Percentiles rank a stretch among this genome's conserved stretches.
These are phyloP conservation scores for Paraphysoderma sedebokerense DNA, from an alignment of 371 early-diverging fungal genomes.

Conservation along the genomic window DNA sequence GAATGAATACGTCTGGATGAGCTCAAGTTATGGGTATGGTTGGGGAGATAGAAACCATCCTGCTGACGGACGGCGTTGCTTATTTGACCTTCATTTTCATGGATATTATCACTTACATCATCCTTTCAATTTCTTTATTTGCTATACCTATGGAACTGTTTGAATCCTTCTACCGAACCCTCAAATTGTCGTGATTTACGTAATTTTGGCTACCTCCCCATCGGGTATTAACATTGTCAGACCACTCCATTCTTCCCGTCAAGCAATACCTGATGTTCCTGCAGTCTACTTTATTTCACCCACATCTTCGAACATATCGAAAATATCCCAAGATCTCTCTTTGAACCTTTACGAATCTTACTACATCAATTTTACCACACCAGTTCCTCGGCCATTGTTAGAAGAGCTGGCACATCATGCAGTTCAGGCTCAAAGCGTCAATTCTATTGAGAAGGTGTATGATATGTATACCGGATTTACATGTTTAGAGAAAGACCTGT, in stretches of 20 bases:
- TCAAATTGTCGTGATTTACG: too few relatives aligned
- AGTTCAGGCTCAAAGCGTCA: conserved; percentile 46
- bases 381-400: conserved; percentile 71
- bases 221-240: too few relatives aligned
- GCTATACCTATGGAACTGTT: too few relatives aligned
- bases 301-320: conserved; percentile 60
- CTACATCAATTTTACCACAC: conserved; percentile 85
- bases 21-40: conserved; percentile 14
- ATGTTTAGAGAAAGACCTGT: conserved; percentile 82
- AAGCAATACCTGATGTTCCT: conserved; percentile 86
- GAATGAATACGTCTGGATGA: background rate
- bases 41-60: background rate
- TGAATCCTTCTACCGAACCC: too few relatives aligned
- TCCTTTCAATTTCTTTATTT: conserved; percentile 12
- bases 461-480: conserved; percentile 94
- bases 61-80: background rate
- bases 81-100: background rate
- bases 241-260: conserved; percentile 57
- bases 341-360: conserved; percentile 82
- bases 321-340: conserved; percentile 77
- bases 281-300: conserved; percentile 96
- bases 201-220: background rate
- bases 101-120: background rate
- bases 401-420: conserved; percentile 82
- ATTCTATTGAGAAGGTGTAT: conserved; percentile 71